Evolutionary conservation across 805 yeast species (phyloP).

Genomic region (Sugiyamaella boreocaroliniensis): DNA sequence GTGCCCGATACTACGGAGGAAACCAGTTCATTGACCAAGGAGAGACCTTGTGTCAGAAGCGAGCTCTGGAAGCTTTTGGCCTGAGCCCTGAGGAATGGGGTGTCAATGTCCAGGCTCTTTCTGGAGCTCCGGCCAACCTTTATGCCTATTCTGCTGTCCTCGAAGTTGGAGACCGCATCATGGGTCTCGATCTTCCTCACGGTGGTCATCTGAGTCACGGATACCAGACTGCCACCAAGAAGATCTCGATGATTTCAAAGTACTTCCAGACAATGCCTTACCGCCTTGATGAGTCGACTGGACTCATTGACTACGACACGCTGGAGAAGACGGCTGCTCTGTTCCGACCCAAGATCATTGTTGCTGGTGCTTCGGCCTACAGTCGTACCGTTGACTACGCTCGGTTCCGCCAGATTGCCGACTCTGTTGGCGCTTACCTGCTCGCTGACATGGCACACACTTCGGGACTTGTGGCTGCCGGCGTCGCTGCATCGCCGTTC

Average conservation of each 20-base stretch:
- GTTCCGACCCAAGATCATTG: conserved; percentile 90
- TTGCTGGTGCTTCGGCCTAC: conserved; percentile 97
- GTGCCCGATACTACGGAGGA: conserved; percentile 97
- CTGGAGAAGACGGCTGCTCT: conserved; percentile 74
- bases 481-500: conserved; percentile 89
- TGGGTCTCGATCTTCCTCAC: conserved; percentile 97
- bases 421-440: conserved; percentile 86
- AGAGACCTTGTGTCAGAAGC: conserved; percentile 80
- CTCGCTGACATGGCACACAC: conserved; percentile 97
- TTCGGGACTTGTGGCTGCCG: conserved; percentile 92
- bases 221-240: conserved; percentile 83
- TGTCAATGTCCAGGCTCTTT: conserved; percentile 89
- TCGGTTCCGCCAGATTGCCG: conserved; percentile 85
- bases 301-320: conserved; percentile 85
- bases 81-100: conserved; percentile 86
- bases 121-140: conserved; percentile 96
- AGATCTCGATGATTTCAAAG: conserved; percentile 86
- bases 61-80: conserved; percentile 81
- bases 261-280: conserved; percentile 98
- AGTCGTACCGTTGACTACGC: conserved; percentile 84
- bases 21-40: conserved; percentile 89
- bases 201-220: conserved; percentile 99
- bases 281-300: conserved; percentile 79
- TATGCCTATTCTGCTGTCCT: conserved; percentile 85
- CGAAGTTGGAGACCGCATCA: conserved; percentile 84